Percentiles rank a stretch among this genome's conserved stretches.
These are phyloP conservation scores for Botrytis byssoidea DNA, from an alignment of 2,329 filamentous ascomycete genomes.

Conservation along the genomic window DNA sequence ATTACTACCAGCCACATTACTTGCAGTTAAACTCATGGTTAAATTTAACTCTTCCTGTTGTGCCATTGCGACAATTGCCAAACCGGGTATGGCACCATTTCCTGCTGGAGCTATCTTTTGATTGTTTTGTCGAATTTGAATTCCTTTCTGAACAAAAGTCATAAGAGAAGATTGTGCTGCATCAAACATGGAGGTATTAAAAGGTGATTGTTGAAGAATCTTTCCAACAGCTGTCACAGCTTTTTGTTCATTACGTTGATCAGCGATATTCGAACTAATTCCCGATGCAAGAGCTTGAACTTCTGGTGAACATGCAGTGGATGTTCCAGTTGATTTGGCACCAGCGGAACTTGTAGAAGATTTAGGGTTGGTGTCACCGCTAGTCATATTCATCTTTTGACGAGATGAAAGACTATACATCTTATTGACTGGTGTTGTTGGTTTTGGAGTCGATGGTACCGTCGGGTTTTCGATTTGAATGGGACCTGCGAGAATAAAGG, in stretches of 20 bases:
- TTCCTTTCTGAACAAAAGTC: conserved; percentile 29
- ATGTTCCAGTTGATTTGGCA: conserved; percentile 12
- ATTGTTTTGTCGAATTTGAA: conserved; percentile 31
- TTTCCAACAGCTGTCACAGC: conserved; percentile 27
- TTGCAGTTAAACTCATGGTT: conserved; percentile 25
- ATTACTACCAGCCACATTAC: conserved; percentile 18
- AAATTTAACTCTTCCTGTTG: conserved; percentile 29
- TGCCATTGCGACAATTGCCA: conserved; percentile 30
- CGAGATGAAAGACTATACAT: neutral
- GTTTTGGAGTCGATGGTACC: neutral
- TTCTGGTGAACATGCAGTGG: conserved; percentile 22
- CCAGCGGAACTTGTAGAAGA: neutral
- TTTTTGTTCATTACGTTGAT: conserved; percentile 28
- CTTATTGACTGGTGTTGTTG: neutral
- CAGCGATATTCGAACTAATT: conserved; percentile 30
- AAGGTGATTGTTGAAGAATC: conserved; percentile 25
- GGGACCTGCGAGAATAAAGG: conserved; percentile 1
- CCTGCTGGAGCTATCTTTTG: conserved; percentile 31
- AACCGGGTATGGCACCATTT: conserved; percentile 27
- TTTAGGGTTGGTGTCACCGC: neutral
- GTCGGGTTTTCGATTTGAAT: neutral
- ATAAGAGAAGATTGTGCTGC: conserved; percentile 26
- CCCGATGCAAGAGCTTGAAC: conserved; percentile 28
- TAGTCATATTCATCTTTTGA: neutral
- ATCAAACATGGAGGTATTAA: conserved; percentile 26